Base-by-base conservation (phyloP, 2,329 filamentous ascomycete genomes). In the Paracoccidioides lutzii region DNA sequence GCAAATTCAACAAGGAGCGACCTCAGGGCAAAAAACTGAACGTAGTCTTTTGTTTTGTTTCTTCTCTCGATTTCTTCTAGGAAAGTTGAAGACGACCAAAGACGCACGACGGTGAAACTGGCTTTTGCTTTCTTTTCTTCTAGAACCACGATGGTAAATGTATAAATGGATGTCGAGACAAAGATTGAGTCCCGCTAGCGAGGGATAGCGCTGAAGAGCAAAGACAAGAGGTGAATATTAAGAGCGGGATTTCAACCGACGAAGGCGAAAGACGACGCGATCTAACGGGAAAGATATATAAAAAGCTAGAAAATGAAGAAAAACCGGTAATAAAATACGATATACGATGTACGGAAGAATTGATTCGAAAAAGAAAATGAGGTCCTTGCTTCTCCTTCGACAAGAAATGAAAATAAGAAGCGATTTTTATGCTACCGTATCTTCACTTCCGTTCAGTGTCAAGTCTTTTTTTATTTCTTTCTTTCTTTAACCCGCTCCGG, bases 1-100 rank as follows among this genome's bases (percentile, higher is more conserved):
- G 58, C 58, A 59, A 59, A 57, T 56, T 53, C 53, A 52, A 52
- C 56, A 45, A 52, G 40, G 50, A 58, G 58, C 52, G 54, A 46
- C 48, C 49, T 14, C 28, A 35, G 32, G 15, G 43, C 43, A 38
- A 46, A 37, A 33, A 37, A 33, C 44, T 33, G 44, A 46, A 46
- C 44, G 30, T 14, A 28, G 7, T 28, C 10, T 28, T 45, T 32
- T 14, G 9, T 3, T 4, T 33, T 14, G 22, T 2, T 22, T 22
- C 22, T 22, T 22, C 22, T 22, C 22, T 22, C 22, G 22, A 22
- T 33, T 33, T 44, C 10, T 8, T 15, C 12, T 30, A 30, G 7
- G 28, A n/a, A 10, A 15, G 42, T n/a, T 9, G 8, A 15, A 22
- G 30, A 33, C 22, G 28, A 28, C 49, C 12, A 52, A 22, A 12